phyloP scores from a whole-genome alignment of 1,284 basidiomycete species.

The Ceratobasidium sp. region DNA sequence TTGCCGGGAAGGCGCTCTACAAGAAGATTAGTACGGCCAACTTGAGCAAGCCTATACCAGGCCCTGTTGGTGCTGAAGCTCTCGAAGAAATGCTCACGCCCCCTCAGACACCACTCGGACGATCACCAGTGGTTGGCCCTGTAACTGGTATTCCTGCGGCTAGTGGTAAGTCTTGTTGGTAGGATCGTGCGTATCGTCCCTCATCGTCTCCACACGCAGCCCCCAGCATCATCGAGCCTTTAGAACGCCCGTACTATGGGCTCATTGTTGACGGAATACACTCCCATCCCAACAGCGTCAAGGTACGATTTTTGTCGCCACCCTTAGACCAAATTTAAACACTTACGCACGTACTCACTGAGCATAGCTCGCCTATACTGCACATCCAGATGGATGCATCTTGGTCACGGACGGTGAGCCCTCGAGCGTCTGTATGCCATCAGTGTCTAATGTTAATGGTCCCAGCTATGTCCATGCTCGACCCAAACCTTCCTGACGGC shows the following conservation, averaged over 20 bases:
- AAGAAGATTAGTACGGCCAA: slow-evolving; percentile 40
- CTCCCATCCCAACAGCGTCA: slow-evolving; percentile 87
- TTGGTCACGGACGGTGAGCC: slow-evolving; percentile 82
- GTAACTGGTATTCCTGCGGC: not conserved
- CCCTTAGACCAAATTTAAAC: not conserved
- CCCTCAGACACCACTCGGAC: slow-evolving; percentile 60
- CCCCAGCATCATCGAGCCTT: slow-evolving; percentile 45
- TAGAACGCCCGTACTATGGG: slow-evolving; percentile 82
- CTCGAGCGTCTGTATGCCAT: too few species aligned
- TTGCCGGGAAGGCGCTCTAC: slow-evolving; percentile 14
- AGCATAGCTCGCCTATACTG: slow-evolving; percentile 77
- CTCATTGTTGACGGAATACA: slow-evolving; percentile 92
- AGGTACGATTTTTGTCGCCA: slow-evolving; percentile 55
- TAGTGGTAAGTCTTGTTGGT: not conserved
- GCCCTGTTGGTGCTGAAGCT: slow-evolving; percentile 61
- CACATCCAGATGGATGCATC: slow-evolving; percentile 83
- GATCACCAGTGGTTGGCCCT: slow-evolving; percentile 22
- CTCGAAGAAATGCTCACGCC: slow-evolving; percentile 68
- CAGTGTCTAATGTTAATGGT: too few species aligned
- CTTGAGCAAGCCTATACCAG: slow-evolving; percentile 44
- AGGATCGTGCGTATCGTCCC: slow-evolving; percentile 28
- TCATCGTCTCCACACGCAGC: not conserved
- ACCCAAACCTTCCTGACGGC: slow-evolving; percentile 83
- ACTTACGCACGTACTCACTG: slow-evolving; percentile 35
- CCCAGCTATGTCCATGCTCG: slow-evolving; percentile 83